Evolutionary conservation across 768 basidiomycete genomes (phyloP).

Genomic region (Suillus subluteus): DNA sequence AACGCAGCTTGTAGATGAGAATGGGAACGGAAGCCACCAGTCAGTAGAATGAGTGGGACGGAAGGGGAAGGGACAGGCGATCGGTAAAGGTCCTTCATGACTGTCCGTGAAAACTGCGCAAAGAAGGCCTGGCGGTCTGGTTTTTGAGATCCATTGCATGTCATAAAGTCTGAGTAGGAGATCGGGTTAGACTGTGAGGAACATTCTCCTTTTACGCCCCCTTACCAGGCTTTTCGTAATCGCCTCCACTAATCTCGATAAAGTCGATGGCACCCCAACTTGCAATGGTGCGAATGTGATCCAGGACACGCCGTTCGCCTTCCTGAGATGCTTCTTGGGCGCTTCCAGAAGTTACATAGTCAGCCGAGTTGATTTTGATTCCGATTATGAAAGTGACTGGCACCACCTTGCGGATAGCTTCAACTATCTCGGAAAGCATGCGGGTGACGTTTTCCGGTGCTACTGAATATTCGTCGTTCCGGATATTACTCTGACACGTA

Average conservation of each 20-base stretch:
- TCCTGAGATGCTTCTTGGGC: slow-evolving; percentile 36
- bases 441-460: slow-evolving; percentile 48
- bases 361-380: slow-evolving; percentile 80
- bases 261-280: slow-evolving; percentile 74
- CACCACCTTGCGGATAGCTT: slow-evolving; percentile 54
- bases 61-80: slow-evolving; percentile 26
- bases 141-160: slow-evolving; percentile 19
- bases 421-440: slow-evolving; percentile 59
- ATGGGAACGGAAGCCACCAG: slow-evolving; percentile 75
- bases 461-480: slow-evolving; percentile 63
- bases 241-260: slow-evolving; percentile 87
- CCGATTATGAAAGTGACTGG: slow-evolving; percentile 70
- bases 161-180: slow-evolving; percentile 47
- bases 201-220: slow-evolving; percentile 22
- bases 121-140: slow-evolving; percentile 74
- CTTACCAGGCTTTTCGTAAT: slow-evolving; percentile 79
- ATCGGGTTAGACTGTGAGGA: slow-evolving; percentile 1
- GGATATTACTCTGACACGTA: slow-evolving; percentile 47
- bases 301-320: slow-evolving; percentile 47
- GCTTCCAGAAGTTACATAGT: slow-evolving; percentile 53
- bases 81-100: slow-evolving; percentile 36
- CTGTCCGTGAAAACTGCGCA: slow-evolving; percentile 62
- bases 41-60: slow-evolving; percentile 72
- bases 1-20: slow-evolving; percentile 58
- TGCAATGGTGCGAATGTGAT: slow-evolving; percentile 63